Conservation (phyloP, 108 stramenopile species). For the Skeletonema potamos region DNA sequence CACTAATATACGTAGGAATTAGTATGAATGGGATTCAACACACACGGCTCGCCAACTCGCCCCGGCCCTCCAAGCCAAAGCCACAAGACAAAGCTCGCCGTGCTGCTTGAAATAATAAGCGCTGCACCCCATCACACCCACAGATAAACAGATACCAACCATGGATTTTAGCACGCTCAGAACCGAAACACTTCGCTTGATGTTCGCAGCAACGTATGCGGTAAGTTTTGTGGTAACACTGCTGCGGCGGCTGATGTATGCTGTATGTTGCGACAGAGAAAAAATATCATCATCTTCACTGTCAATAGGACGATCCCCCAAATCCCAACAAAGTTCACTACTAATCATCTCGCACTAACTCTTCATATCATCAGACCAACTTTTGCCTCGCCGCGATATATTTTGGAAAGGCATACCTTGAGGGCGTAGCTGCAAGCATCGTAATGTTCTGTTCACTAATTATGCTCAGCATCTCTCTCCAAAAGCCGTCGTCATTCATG, state of each 20-base stretch:
- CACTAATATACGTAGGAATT: too few species aligned
- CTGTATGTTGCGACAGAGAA: too few species aligned
- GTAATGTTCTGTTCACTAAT: conserved; percentile 13
- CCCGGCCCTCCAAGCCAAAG: too few species aligned
- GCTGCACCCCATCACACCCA: not conserved
- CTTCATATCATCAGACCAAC: not conserved
- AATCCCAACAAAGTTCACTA: not conserved
- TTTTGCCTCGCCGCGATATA: conserved; percentile 5
- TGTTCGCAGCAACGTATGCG: conserved; percentile 31
- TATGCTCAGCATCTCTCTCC: conserved; percentile 25
- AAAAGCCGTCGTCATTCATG: conserved; percentile 36
- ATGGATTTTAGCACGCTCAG: conserved; percentile 32
- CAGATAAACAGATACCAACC: not conserved
- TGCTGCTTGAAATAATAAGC: too few species aligned
- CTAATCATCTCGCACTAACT: not conserved
- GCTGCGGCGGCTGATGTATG: too few species aligned
- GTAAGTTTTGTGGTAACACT: conserved; percentile 6
- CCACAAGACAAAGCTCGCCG: too few species aligned
- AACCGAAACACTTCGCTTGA: conserved; percentile 30
- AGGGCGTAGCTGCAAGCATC: conserved; percentile 1
- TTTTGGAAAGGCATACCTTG: conserved; percentile 19
- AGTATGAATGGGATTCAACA: too few species aligned
- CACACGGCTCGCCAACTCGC: too few species aligned
- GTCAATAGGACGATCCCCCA: too few species aligned
- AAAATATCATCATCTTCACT: too few species aligned